Evolutionary conservation across 768 basidiomycete genomes (phyloP), one percentile per base, ranked within the genome.

Genomic region (Phanerochaete sordida): DNA sequence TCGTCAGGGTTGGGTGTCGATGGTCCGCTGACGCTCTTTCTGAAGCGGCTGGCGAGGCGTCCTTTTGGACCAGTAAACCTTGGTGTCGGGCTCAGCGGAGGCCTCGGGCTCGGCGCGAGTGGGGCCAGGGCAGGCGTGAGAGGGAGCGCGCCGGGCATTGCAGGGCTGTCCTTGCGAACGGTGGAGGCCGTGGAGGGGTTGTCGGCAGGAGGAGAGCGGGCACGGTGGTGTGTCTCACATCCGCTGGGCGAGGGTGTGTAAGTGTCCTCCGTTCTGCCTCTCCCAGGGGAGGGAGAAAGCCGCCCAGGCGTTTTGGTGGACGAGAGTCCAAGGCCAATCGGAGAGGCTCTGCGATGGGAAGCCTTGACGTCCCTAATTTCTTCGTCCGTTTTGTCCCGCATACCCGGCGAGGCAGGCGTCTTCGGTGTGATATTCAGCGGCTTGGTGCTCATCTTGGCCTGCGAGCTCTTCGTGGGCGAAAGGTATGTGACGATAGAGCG

Each of bases 391-490:
- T 50, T 27, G 16, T 50, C 48, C 1, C 24, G 15, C 4, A 11
- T 13, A 43, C 11, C 19, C 11, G 39, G 4, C 19, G 39, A 43
- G 19, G 19, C 11, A 11, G 19, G 19, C 7, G 39, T 43, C 39
- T 43, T 6, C 23, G 5, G 49, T 27, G 35, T 23, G 21, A 35
- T 37, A 37, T 43, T 43, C 21, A 54, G 23, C 9, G 39, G 53
- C 35, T 27, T 37, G 23, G 26, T 54, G n/a, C 21, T 16, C 2
- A n/a, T 30, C 30, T 51, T 54, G 15, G 53, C 53, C n/a, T n/a
- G 31, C 33, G 53, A 54, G 37, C 53, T 54, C 53, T 54, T 54
- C 21, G 53, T 54, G 1, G 53, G 53, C 16, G 26, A 54, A 13
- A 54, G 53, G 16, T 54, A 54, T 7, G 53, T 39, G 35, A 21